These are phyloP conservation scores for Fraxinus platypoda DNA, from an alignment of 305 asterid genomes.

Conservation along the genomic window DNA sequence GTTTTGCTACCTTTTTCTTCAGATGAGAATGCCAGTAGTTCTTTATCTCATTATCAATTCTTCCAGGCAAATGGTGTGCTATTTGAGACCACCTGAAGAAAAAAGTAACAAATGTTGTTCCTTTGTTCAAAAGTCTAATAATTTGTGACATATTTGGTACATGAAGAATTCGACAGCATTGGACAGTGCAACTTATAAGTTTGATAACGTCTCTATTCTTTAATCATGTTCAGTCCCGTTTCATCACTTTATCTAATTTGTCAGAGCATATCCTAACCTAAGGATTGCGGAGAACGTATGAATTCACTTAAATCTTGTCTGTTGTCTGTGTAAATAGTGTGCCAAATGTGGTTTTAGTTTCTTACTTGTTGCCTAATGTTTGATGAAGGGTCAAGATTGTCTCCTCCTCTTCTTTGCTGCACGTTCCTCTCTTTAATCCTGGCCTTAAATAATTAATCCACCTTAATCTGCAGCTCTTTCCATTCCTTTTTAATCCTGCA, in stretches of 20 bases:
- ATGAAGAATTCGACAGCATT: not conserved
- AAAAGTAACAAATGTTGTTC: not conserved
- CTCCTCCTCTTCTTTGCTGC: constrained; percentile 61
- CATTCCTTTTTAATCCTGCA: constrained; percentile 77
- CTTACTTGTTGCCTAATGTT: constrained; percentile 85
- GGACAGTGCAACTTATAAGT: not conserved
- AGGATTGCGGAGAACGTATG: not conserved
- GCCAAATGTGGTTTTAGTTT: not conserved
- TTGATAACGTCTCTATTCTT: not conserved
- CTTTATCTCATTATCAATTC: constrained; percentile 82
- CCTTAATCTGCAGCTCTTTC: constrained; percentile 86
- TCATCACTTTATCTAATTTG: not conserved
- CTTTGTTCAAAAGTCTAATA: not conserved
- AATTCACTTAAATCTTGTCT: not conserved
- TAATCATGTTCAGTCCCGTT: not conserved
- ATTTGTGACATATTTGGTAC: not conserved
- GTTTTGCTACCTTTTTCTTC: constrained; percentile 52
- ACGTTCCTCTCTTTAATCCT: constrained; percentile 67
- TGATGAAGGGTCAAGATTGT: constrained; percentile 60
- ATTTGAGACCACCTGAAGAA: constrained; percentile 78
- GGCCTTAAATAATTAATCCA: constrained; percentile 89
- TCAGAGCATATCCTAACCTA: not conserved
- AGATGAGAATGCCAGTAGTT: constrained; percentile 85
- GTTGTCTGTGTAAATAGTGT: not conserved
- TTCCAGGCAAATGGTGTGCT: constrained; percentile 70